Evolutionary conservation across 805 yeast genomes (phyloP), one percentile per base, ranked within the genome.

Genomic region (Kuraishia cidri): DNA sequence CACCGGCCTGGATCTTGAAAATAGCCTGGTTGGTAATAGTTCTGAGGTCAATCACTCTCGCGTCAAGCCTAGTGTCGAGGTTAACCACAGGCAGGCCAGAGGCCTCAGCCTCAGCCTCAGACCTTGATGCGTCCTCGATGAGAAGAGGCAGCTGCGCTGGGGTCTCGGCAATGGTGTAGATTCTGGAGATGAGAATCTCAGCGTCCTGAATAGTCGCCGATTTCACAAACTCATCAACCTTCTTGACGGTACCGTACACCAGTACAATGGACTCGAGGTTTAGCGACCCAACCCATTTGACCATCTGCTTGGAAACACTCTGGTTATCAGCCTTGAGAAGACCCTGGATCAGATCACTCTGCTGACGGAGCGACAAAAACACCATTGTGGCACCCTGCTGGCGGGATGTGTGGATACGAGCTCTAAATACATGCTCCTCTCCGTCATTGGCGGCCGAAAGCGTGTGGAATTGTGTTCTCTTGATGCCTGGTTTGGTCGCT

Each of bases 11-110:
- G 50, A 92, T 79, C 60, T 77, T 82, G 76, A 92, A 92, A 45
- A 92, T 92, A 32, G 98, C 94, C 66, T 92, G 97, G 68, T 92
- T 92, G 34, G 98, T 90, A 29, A 81, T 83, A 4, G 98, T 92
- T 71, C 99, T 82, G 56, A 92, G 70, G 56, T 92, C 99, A 57
- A 92, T 87, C 35, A 90, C 97, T 57, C 99, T 78, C 34, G 92
- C 67, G 56, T 92, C 97, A 51, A 92, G 72, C 58, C 98, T 76
- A 23, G 98, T 92, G 62, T 92, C 98, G 54, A 92, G 76, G 65
- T 90, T 90, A 44, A 90, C 97, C 28, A 84, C 83, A 27, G 97
- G 97, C 46, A 87, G 72, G 15, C 90, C 90, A 19, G 82, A 78
- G 26, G 83, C 90, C 57, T 83, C 95, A 29, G 95, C 96, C 53